Evolutionary conservation across 75 land plant genomes (phyloP).

Genomic region (Pinus albicaulis): DNA sequence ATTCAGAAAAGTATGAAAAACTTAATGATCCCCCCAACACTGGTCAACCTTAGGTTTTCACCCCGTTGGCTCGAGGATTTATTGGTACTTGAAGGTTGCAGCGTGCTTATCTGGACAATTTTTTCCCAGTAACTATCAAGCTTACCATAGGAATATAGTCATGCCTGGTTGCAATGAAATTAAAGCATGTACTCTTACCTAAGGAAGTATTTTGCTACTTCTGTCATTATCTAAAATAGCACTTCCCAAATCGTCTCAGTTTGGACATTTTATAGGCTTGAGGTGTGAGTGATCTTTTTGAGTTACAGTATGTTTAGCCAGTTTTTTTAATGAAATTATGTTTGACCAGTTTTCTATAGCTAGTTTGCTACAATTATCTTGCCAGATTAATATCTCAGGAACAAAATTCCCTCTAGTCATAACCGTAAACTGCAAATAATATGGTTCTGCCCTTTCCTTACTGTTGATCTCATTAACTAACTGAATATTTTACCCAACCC

Average conservation of each 20-base stretch:
- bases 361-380: neutral
- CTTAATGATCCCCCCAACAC: no score
- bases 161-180: no score
- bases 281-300: neutral
- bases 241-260: neutral
- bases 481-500: neutral
- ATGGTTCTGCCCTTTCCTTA: neutral
- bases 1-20: no score
- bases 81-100: no score
- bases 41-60: no score
- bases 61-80: no score
- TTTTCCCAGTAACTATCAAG: no score
- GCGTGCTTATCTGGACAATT: no score
- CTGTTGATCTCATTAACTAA: neutral
- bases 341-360: neutral
- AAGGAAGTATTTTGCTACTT: no score
- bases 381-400: neutral
- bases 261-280: neutral
- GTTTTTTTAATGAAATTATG: neutral
- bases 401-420: neutral
- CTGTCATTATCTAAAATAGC: neutral
- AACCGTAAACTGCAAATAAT: neutral
- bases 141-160: no score
- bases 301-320: neutral
- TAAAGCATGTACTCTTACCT: no score